Base-by-base conservation (phyloP, 495 filamentous ascomycete species). In the Thozetella sp. region DNA sequence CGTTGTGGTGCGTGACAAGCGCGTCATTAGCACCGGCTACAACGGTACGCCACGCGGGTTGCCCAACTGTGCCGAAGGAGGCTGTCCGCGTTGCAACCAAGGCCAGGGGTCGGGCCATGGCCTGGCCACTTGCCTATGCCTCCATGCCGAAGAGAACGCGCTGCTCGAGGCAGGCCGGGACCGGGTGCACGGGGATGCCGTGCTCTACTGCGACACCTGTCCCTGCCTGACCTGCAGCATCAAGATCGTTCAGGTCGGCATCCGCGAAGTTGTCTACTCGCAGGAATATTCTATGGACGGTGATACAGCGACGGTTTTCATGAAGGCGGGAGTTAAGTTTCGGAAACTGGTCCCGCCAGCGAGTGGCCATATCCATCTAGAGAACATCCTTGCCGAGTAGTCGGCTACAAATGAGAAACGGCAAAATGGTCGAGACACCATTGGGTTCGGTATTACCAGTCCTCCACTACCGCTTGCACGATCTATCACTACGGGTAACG, bases 201-300 rank as follows among this genome's bases (percentile, higher is more conserved):
- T 89, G 55, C 78, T 99, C 25, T 99, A 99, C 70, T 97, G 95
- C 67, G 91, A 98, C 70, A 99, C 95, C 71, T 98, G 95, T 66
- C 95, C 95, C 13, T 99, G 95, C 65, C 80, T 98, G 78, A 99
- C 95, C n/a, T 99, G 95, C 71, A 94, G 90, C 62, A 93, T 98
- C 76, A 99, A 99, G 72, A 97, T 99, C 67, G 87, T 90, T 9
- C 95, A 99, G 74, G 92, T 97, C 23, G 95, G 95, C 0, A 96
- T 99, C 26, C 86, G 81, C 22, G 95, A 99, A 78, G 95, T 99
- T 24, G 95, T 99, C 25, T 99, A 96, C 70, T 91, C 85, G 51
- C 89, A 95, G 67, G 86, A 92, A 6, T 99, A 99, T 67, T 92
- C 91, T 60, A 97, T 99, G 91, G 95, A 99, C 72, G 78, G 74